Evolutionary conservation across 495 filamentous ascomycete species (phyloP).

Genomic region (Aspergillus cavernicola): DNA sequence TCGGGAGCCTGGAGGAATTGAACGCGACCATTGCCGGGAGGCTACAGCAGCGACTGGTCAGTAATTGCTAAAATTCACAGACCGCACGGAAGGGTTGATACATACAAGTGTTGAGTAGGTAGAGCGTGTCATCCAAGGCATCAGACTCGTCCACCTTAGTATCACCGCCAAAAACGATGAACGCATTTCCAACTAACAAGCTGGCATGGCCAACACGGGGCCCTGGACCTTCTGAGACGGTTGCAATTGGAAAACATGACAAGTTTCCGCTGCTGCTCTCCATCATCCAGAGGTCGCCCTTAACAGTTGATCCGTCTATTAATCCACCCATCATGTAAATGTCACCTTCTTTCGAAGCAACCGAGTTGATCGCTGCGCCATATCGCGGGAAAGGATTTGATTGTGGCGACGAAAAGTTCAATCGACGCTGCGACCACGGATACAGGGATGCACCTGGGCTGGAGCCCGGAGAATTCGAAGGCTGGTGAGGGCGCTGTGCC

Average conservation of each 20-base stretch:
- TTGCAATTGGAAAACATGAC: constrained; percentile 86
- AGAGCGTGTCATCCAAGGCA: constrained; percentile 88
- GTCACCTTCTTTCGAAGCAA: constrained; percentile 92
- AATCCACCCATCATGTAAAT: constrained; percentile 98
- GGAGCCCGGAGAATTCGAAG: constrained; percentile 33
- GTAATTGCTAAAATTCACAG: not conserved
- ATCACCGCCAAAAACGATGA: constrained; percentile 98
- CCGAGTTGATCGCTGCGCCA: constrained; percentile 91
- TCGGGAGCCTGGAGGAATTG: constrained; percentile 74
- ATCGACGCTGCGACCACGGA: constrained; percentile 88
- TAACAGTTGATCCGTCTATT: constrained; percentile 89
- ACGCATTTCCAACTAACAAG: constrained; percentile 95
- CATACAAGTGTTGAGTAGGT: constrained; percentile 97
- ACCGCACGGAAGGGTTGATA: constrained; percentile 8
- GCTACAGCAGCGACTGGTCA: constrained; percentile 48
- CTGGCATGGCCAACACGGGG: constrained; percentile 94
- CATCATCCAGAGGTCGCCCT: constrained; percentile 97
- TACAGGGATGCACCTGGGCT: constrained; percentile 65
- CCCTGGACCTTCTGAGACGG: constrained; percentile 89
- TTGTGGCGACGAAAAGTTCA: constrained; percentile 80
- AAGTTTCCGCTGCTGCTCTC: constrained; percentile 80
- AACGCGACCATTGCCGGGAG: constrained; percentile 95
- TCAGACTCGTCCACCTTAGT: constrained; percentile 95
- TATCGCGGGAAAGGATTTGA: constrained; percentile 93
- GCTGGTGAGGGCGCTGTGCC: constrained; percentile 32